Conservation (phyloP, 306 rosid genomes). For the Sphenostylis stenocarpa region DNA sequence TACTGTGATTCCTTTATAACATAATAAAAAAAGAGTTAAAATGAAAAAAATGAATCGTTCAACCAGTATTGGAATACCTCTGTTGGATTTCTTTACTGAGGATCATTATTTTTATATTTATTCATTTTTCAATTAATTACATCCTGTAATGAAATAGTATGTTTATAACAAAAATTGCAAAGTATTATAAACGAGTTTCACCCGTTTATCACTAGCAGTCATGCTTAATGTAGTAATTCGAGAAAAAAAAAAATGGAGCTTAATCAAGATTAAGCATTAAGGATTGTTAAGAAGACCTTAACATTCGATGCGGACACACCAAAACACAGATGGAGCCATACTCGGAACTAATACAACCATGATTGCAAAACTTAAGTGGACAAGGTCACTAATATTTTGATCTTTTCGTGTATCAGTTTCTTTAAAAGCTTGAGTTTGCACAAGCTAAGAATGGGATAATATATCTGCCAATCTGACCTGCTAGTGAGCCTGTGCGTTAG, state of each 20-base stretch:
- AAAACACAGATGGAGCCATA: conserved; percentile 12
- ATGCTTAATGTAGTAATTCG: neutral
- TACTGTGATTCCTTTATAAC: neutral
- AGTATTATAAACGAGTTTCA: neutral
- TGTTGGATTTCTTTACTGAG: no score
- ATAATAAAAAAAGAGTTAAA: neutral
- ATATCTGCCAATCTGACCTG: neutral
- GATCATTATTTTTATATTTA: no score
- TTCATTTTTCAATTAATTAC: no score
- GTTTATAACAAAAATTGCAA: neutral
- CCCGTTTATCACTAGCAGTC: neutral
- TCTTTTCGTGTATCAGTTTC: conserved; percentile 14
- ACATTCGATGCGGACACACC: neutral
- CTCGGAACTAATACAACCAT: neutral
- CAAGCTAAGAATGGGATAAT: neutral
- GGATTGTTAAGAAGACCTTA: no score
- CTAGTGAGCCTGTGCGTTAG: neutral
- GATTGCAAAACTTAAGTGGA: neutral
- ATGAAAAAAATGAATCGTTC: neutral
- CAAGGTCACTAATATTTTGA: neutral
- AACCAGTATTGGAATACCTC: neutral
- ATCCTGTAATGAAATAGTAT: no score
- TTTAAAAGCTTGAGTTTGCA: conserved; percentile 15
- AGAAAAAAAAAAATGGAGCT: neutral
- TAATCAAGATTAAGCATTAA: neutral